Percentiles rank a stretch among this genome's conserved stretches.
Conservation (phyloP, 352 stramenopile species). For the Pythium folliculosum region DNA sequence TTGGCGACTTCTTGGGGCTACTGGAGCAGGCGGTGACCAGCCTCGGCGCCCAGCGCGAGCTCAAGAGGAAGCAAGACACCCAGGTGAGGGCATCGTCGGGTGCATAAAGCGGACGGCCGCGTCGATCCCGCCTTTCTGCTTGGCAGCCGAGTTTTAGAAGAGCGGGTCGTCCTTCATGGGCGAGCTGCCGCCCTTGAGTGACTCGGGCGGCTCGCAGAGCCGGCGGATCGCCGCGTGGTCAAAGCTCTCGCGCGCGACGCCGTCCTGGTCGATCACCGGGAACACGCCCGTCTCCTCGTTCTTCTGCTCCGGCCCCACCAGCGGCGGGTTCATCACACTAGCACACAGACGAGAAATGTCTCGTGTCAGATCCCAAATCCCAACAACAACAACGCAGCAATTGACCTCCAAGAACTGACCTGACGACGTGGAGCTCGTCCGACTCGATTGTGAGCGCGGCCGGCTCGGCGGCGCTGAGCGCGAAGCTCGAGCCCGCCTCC, state of each 20-base stretch:
- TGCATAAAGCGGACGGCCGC: not conserved
- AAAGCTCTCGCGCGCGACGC: slow-evolving; percentile 58
- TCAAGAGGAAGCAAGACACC: slow-evolving; percentile 23
- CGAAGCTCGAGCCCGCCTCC: slow-evolving; percentile 52
- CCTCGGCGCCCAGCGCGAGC: slow-evolving; percentile 27
- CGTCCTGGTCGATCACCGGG: slow-evolving; percentile 66
- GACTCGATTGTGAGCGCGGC: slow-evolving; percentile 53
- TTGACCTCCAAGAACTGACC: slow-evolving; percentile 20
- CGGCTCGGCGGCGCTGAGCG: slow-evolving; percentile 59
- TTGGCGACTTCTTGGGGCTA: slow-evolving; percentile 33
- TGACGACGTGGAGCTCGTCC: slow-evolving; percentile 74
- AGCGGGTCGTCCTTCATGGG: slow-evolving; percentile 83
- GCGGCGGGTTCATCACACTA: slow-evolving; percentile 80
- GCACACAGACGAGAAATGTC: no score
- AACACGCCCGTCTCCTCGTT: slow-evolving; percentile 58
- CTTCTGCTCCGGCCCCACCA: slow-evolving; percentile 57
- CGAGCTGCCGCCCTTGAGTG: slow-evolving; percentile 70
- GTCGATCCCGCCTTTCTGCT: not conserved
- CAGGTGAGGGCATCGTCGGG: no score
- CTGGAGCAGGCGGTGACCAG: slow-evolving; percentile 44
- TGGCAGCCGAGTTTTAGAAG: slow-evolving; percentile 38
- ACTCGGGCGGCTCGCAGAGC: slow-evolving; percentile 75
- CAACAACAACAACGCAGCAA: not conserved
- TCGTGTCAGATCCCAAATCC: not conserved
- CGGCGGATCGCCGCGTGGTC: slow-evolving; percentile 47